Percentiles rank a stretch among this genome's conserved stretches.
phyloP scores from a whole-genome alignment of 139 green algal genomes.

The Chlamydomonas urium region DNA sequence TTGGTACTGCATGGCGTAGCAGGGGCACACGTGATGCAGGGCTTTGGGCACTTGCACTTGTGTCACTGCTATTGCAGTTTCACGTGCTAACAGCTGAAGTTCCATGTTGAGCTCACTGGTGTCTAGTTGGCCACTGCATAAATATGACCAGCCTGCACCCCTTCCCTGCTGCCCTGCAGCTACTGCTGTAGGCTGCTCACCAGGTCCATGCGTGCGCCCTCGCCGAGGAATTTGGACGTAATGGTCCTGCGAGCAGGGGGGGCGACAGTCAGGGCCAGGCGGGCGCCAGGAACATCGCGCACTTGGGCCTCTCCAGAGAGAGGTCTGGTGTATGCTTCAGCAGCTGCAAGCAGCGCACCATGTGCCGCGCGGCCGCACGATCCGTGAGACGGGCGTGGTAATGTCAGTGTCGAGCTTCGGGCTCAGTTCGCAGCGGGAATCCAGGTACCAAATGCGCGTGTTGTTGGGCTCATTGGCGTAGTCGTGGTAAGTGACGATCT shows the following conservation, averaged over 20 bases:
- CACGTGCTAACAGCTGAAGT: no score
- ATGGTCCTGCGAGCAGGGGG: background rate
- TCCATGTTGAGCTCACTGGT: background rate
- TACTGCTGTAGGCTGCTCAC: no score
- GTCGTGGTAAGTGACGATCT: conserved; percentile 23
- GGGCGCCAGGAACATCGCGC: background rate
- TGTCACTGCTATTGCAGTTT: no score
- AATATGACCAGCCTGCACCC: background rate
- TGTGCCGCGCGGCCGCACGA: conserved; percentile 17
- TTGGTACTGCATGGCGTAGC: conserved; percentile 31
- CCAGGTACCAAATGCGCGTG: conserved; percentile 43
- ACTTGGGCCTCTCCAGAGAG: background rate
- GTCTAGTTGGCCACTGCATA: background rate
- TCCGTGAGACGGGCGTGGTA: background rate
- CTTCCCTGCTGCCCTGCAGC: no score
- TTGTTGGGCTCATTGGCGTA: background rate
- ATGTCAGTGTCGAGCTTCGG: conserved; percentile 30
- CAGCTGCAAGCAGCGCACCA: conserved; percentile 13
- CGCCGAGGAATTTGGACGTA: no score
- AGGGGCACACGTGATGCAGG: background rate
- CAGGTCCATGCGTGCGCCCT: no score
- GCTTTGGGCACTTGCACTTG: background rate
- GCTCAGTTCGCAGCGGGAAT: conserved; percentile 31
- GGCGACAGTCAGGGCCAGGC: background rate
- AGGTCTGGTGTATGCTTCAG: no score